Evolutionary conservation across 257 asterid genomes (phyloP).

Genomic region (Paulownia fortunei): DNA sequence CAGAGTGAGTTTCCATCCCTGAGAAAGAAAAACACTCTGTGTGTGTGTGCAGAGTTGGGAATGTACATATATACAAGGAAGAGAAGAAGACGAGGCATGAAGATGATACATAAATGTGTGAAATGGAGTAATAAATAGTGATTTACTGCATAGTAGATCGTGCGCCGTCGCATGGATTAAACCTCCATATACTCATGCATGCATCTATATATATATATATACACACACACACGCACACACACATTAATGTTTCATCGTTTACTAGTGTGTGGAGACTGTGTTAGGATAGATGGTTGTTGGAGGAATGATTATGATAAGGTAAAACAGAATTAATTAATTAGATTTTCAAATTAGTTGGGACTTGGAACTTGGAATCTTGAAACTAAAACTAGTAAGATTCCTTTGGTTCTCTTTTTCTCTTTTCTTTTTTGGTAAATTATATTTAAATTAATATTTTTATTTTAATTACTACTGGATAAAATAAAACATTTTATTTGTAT

Average conservation of each 20-base stretch:
- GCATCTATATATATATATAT: background rate
- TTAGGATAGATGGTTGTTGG: background rate
- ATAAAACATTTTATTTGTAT: too few species aligned
- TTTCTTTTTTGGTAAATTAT: background rate
- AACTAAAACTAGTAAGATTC: background rate
- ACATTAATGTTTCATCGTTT: background rate
- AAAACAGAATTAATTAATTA: background rate
- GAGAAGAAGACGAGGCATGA: constrained; percentile 7
- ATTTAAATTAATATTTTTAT: too few species aligned
- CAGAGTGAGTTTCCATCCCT: constrained; percentile 32
- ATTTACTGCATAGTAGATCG: constrained; percentile 47
- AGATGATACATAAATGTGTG: constrained; percentile 6
- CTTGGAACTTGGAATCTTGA: constrained; percentile 24
- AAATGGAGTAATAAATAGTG: constrained; percentile 26
- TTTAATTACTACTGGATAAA: background rate
- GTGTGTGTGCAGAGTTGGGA: background rate
- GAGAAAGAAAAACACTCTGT: background rate
- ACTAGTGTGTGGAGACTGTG: background rate
- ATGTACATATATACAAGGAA: background rate
- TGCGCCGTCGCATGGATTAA: constrained; percentile 48
- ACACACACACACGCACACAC: too few species aligned
- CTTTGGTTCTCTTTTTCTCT: background rate
- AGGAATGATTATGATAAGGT: background rate
- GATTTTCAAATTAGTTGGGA: background rate
- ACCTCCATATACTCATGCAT: background rate